Evolutionary conservation across 306 rosid genomes (phyloP), one percentile per base, ranked within the genome.

Genomic region (Trichosanthes cucumerina): DNA sequence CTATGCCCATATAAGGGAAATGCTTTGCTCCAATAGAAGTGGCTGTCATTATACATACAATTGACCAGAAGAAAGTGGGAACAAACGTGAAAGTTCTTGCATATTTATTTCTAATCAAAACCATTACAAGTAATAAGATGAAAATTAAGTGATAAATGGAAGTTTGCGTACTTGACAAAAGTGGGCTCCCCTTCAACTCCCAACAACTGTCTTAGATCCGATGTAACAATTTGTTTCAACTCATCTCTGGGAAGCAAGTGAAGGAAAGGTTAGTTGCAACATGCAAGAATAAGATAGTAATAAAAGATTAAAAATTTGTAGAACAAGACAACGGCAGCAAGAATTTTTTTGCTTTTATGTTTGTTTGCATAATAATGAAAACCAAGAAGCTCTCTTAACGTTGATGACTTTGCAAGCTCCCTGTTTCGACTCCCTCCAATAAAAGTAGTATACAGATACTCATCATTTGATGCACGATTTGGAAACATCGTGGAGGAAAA

Each of bases 401-500:
- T 88, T 81, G 98, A 88, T 71, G 96, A 93, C 77, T 82, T 84
- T 64, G 97, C 93, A 28, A 94, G 84, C 80, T 90, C 93, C 85
- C 74, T 85, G 88, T 92, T 92, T 83, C 85, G 87, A 79, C 86
- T 86, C 80, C 97, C 98, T 76, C 98, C 98, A 60, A 94, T 47
- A 80, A 94, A 90, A 77, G 98, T 92, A 31, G 98, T 93, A 77
- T 93, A 93, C 65, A 93, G 96, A 84, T 92, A 73, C 36, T 76
- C 79, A 84, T 92, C 90, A 76, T 78, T 84, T 39, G 96, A 96
- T 62, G 98, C 96, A 58, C 97, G 97, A 83, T 92, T 97, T 53
- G 98, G 97, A 87, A 94, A 94, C 96, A 92, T 92, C 92, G 88
- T 87, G 34, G 98, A 94, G 80, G 97, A 94, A 86, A 94, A 92